These are phyloP conservation scores for Stropharia rugosoannulata DNA, from an alignment of 768 basidiomycete genomes.

Conservation along the genomic window DNA sequence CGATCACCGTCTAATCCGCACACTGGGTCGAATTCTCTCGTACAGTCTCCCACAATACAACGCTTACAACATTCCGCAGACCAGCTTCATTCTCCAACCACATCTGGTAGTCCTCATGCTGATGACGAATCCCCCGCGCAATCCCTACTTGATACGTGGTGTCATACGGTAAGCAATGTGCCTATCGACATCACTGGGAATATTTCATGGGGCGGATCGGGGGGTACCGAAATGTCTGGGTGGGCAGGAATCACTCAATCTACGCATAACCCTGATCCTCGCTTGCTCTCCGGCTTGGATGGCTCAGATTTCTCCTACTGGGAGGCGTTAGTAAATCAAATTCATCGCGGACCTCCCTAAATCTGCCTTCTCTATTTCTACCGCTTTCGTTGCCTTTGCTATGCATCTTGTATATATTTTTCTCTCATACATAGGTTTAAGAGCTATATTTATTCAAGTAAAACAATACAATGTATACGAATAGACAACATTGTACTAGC, in stretches of 20 bases:
- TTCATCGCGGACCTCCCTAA: constrained; percentile 41
- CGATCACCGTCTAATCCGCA: constrained; percentile 29
- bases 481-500: too few species aligned
- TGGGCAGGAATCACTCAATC: constrained; percentile 52
- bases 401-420: background rate
- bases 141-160: constrained; percentile 82
- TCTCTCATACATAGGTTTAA: background rate
- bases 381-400: background rate
- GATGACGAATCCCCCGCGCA: constrained; percentile 81
- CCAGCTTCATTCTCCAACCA: constrained; percentile 56
- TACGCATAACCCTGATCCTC: constrained; percentile 39
- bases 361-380: background rate
- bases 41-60: constrained; percentile 57
- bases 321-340: constrained; percentile 74
- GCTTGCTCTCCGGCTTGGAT: constrained; percentile 49
- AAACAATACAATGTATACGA: too few species aligned
- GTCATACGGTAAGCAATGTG: constrained; percentile 72
- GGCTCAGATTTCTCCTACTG: constrained; percentile 78
- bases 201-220: constrained; percentile 62
- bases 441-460: too few species aligned
- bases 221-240: constrained; percentile 54
- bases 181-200: constrained; percentile 50
- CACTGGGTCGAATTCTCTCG: constrained; percentile 24
- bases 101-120: constrained; percentile 66
- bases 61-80: constrained; percentile 58